A percentile compares a stretch with the other conserved stretches of the same genome.
Conservation (phyloP, 2,329 filamentous ascomycete species). For the Aureobasidium mangrovei region DNA sequence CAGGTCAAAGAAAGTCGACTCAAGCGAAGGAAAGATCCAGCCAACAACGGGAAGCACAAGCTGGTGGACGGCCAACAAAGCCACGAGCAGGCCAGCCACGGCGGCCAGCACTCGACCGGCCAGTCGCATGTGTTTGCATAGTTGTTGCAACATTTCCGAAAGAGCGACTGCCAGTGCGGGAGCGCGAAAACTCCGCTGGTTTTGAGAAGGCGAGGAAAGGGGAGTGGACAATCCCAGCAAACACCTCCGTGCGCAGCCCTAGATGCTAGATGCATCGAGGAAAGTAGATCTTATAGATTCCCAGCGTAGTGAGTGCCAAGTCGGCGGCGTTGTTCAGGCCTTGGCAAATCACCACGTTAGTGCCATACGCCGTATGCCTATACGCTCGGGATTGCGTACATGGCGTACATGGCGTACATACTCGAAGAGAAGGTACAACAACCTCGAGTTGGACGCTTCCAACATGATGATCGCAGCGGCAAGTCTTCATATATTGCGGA, state of each 20-base stretch:
- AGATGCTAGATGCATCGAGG: background rate
- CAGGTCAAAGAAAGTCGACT: slow-evolving; percentile 25
- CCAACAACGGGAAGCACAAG: slow-evolving; percentile 24
- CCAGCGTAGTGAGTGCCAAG: slow-evolving; percentile 7
- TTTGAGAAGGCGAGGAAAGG: slow-evolving; percentile 1
- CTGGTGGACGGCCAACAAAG: slow-evolving; percentile 21
- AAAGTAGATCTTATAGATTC: slow-evolving; percentile 8
- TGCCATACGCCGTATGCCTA: background rate
- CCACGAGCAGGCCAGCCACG: slow-evolving; percentile 12
- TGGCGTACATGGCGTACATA: no score
- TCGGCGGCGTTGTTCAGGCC: background rate
- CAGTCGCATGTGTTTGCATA: background rate
- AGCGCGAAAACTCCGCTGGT: slow-evolving; percentile 5
- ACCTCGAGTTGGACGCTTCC: no score
- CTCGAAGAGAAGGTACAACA: no score
- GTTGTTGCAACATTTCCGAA: slow-evolving; percentile 5
- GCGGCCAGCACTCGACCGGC: background rate
- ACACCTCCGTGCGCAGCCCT: slow-evolving; percentile 11
- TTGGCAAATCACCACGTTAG: background rate
- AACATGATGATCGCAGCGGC: no score
- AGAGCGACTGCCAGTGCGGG: background rate
- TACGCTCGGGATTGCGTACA: no score
- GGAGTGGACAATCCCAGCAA: background rate
- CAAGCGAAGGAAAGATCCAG: slow-evolving; percentile 22
- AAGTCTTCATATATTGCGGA: no score